Evolutionary conservation across 768 basidiomycete genomes (phyloP), one percentile per base, ranked within the genome.

Genomic region (Steccherinum ochraceum): DNA sequence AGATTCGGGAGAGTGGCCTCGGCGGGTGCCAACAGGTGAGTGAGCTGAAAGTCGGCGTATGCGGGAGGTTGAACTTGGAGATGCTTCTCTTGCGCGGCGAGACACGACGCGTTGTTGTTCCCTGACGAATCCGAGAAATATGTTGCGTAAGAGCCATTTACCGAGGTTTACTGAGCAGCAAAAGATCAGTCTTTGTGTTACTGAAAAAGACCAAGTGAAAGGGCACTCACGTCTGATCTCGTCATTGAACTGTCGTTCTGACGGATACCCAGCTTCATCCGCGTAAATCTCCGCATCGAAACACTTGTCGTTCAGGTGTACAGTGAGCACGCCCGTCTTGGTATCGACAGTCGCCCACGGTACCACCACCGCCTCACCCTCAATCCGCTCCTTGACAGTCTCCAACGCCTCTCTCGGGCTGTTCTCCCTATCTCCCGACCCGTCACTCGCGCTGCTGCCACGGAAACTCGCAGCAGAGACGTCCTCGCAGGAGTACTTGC

Each of bases 221-320:
- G 50, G 26, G 18, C 39, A 78, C 87, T 63, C 58, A 93, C 95
- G 61, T 65, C 93, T 82, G 13, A 81, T 73, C 60, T 97, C 95
- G 49, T 93, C 91, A 43, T 72, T 80, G 55, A 83, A 82, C 7
- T 76, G 71, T 4, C 77, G 76, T 49, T 84, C 79, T 23, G 72
- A 67, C 0, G 69, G 71, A 61, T 83, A 84, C 18, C 89, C 91
- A 39, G 87, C 80, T 63, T 98, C 93, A 62, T 97, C 94, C 12
- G 89, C 88, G 63, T 94, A 97, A 2, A 95, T 83, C 68, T 99
- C 96, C 4, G 90, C 89, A 50, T 98, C 94, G 64, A 97, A 98
- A 52, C 85, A 91, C 44, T 81, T 76, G 57, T 96, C 93, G 43
- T 80, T 88, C 42, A 99, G 58, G 67, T 96, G 91, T 3, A 98